These are phyloP conservation scores for Colletotrichum australisinense DNA, from an alignment of 2,329 filamentous ascomycete genomes.

Conservation along the genomic window DNA sequence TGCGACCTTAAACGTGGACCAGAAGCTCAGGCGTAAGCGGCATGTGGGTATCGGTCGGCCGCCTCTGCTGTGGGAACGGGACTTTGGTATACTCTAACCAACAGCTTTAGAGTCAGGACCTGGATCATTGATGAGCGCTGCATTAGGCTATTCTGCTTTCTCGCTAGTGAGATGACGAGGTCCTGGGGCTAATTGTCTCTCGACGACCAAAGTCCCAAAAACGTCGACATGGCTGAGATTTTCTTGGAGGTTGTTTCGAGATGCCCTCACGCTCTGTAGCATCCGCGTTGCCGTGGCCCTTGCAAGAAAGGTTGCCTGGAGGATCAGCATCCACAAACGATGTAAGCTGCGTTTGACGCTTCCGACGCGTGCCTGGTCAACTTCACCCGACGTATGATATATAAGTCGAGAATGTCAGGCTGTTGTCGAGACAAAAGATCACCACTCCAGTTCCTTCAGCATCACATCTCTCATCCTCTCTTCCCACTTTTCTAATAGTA, in stretches of 20 bases:
- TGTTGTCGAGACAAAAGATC: neutral
- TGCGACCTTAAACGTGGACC: neutral
- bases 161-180: neutral
- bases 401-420: neutral
- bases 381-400: neutral
- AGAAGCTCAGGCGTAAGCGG: neutral
- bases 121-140: neutral
- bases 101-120: neutral
- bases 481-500: neutral
- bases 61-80: neutral
- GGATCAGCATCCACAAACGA: neutral
- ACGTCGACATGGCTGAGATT: neutral
- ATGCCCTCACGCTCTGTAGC: neutral
- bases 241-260: neutral
- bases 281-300: neutral
- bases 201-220: neutral
- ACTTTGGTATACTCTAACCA: neutral
- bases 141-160: neutral
- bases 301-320: neutral
- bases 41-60: neutral
- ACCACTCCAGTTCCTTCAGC: neutral
- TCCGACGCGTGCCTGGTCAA: neutral
- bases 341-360: neutral
- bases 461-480: neutral
- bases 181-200: neutral